phyloP scores from a whole-genome alignment of 164 flowering plant genomes.

The Vitis cinerea region DNA sequence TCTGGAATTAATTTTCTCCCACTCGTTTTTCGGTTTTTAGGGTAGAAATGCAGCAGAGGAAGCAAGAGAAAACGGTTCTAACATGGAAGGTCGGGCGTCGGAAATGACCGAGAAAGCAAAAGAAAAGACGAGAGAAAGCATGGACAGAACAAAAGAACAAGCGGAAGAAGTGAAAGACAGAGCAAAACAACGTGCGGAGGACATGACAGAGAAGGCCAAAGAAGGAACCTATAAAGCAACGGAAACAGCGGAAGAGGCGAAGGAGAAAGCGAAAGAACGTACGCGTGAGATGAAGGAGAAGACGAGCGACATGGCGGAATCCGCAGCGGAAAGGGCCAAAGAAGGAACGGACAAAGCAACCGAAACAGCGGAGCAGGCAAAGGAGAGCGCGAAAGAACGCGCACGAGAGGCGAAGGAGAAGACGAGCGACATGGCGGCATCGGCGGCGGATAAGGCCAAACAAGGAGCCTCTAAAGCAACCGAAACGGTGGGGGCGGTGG shows the following conservation, averaged over 20 bases:
- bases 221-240: slow-evolving; percentile 1
- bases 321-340: slow-evolving; percentile 6
- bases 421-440: slow-evolving; percentile 10
- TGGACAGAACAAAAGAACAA: background rate
- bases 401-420: slow-evolving; percentile 15
- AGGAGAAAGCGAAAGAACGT: slow-evolving; percentile 21
- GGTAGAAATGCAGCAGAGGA: background rate
- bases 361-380: slow-evolving; percentile 8
- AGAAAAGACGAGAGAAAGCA: background rate
- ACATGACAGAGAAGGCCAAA: slow-evolving; percentile 7
- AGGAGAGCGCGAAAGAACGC: slow-evolving; percentile 12
- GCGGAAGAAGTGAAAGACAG: background rate
- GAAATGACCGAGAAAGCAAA: background rate
- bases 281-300: slow-evolving; percentile 15
- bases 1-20: too few relatives aligned
- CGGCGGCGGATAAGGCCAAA: slow-evolving; percentile 8
- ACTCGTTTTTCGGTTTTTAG: background rate
- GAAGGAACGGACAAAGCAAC: background rate
- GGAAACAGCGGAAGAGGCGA: slow-evolving; percentile 7
- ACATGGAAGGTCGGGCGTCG: background rate
- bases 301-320: slow-evolving; percentile 9
- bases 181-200: background rate
- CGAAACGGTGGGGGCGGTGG: slow-evolving; percentile 6
- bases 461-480: background rate
- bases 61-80: slow-evolving; percentile 7